Evolutionary conservation across 2,329 filamentous ascomycete species (phyloP).

Genomic region (Leptographium procerum): DNA sequence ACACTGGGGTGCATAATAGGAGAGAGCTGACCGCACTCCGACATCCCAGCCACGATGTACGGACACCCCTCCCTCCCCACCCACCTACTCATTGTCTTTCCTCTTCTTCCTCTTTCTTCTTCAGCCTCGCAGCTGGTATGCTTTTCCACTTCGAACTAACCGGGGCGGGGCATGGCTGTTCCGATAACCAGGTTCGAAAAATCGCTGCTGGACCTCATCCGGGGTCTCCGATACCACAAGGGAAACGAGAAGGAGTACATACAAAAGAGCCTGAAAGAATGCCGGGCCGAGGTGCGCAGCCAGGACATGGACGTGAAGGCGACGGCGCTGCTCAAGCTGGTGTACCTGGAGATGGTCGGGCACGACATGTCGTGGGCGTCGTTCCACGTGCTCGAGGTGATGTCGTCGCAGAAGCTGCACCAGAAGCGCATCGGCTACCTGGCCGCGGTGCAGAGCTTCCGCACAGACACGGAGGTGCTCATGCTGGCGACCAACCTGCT

Average conservation of each 20-base stretch:
- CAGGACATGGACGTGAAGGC: constrained; percentile 98
- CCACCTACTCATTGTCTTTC: too few relatives aligned
- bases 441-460: constrained; percentile 90
- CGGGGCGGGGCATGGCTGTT: neutral
- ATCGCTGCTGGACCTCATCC: constrained; percentile 96
- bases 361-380: constrained; percentile 99
- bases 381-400: constrained; percentile 96
- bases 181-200: constrained; percentile 79
- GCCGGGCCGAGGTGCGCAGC: constrained; percentile 79
- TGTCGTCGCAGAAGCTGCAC: constrained; percentile 89
- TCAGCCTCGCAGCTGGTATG: too few relatives aligned
- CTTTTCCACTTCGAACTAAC: neutral
- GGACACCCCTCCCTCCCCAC: too few relatives aligned
- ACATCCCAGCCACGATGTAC: neutral
- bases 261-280: constrained; percentile 87
- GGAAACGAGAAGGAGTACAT: constrained; percentile 94
- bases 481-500: constrained; percentile 95
- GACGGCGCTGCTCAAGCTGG: constrained; percentile 85
- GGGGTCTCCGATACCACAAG: constrained; percentile 89
- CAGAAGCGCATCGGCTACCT: constrained; percentile 95
- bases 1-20: too few relatives aligned
- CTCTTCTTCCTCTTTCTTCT: constrained; percentile 11
- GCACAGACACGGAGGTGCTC: constrained; percentile 88
- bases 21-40: neutral
- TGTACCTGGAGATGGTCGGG: constrained; percentile 98